These are phyloP conservation scores for Globisporangium recalcitrans DNA, from an alignment of 352 stramenopile species.

Conservation along the genomic window DNA sequence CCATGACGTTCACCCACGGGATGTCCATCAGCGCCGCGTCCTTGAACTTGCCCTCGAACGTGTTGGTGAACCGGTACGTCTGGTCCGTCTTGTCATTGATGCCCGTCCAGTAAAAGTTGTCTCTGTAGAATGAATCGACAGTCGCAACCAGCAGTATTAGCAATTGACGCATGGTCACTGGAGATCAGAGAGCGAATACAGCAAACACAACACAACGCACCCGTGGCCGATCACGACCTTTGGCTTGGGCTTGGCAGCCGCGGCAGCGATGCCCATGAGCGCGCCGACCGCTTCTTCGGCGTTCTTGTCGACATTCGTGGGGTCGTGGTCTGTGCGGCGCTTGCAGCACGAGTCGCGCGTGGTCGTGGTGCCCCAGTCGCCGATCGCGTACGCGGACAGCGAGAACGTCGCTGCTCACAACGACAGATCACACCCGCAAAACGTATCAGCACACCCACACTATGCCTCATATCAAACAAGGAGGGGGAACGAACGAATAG, in stretches of 20 bases:
- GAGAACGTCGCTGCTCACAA: conserved; percentile 35
- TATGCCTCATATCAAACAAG: too few relatives aligned
- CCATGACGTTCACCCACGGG: conserved; percentile 59
- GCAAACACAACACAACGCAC: not conserved
- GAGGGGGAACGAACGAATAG: too few relatives aligned
- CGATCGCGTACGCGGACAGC: conserved; percentile 59
- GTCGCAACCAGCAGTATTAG: not conserved
- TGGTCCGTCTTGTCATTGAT: conserved; percentile 37
- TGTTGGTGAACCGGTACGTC: conserved; percentile 44
- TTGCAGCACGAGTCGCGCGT: conserved; percentile 67
- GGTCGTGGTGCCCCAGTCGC: conserved; percentile 68
- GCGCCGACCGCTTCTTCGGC: conserved; percentile 58
- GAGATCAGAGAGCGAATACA: too few relatives aligned
- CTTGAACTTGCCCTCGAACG: conserved; percentile 55
- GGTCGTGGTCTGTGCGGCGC: conserved; percentile 41
- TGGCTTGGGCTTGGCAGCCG: conserved; percentile 28
- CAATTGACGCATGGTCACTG: not conserved
- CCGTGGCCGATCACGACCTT: conserved; percentile 62
- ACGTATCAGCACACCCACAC: not conserved
- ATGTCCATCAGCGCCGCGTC: conserved; percentile 40
- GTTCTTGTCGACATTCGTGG: conserved; percentile 53
- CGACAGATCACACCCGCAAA: too few relatives aligned
- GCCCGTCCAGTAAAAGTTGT: conserved; percentile 73
- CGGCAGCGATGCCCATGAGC: conserved; percentile 56
- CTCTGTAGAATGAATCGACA: not conserved